Evolutionary conservation across 139 green algal genomes (phyloP), one percentile per base, ranked within the genome.

Genomic region (Tetraselmis chui): DNA sequence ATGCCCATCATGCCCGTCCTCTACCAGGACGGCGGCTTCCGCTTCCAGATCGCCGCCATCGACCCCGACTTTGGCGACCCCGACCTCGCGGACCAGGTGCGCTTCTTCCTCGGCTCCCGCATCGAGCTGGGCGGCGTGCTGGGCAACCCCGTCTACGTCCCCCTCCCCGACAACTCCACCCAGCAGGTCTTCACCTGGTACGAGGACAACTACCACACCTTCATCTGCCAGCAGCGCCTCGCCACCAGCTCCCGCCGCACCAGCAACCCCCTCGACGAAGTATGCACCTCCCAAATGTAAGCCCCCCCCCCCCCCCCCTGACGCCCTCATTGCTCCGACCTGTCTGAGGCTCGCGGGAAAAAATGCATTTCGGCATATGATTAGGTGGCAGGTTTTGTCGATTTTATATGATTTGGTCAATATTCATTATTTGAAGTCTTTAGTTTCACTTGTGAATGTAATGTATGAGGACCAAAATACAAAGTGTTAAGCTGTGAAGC

Each of bases 1-100:
- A 78, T 85, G n/a, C 84, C 84, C 18, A 83, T 87, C 24, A 76
- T 87, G 29, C 84, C 84, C 2, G 67, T 85, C 2, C 81, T 58
- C 2, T 87, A 87, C 77, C 85, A 29, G 32, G 84, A 74, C 28
- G 31, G 30, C 24, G 27, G 30, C 28, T 30, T 31, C n/a, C 30
- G 59, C 2, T 86, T 86, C 79, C 83, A 86, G 75, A 67, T 86
- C 25, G 29, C 83, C 5, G 83, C 83, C 32, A 84, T 81, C 32
- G 83, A 86, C 59, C 83, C 78, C 23, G 83, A 86, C 59, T 31
- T 83, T 18, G 78, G 75, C 11, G 45, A 67, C 45, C 45, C 45
- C 11, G 45, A 67, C 18, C 45, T 67, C 11, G 45, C 45, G 2
- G 77, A 83, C 30, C n/a, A 28, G 25, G 83, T 86, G 18, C 32